A percentile compares a stretch with the other conserved stretches of the same genome.
phyloP scores from a whole-genome alignment of 352 stramenopile genomes.

The Globisporangium camurandrum region DNA sequence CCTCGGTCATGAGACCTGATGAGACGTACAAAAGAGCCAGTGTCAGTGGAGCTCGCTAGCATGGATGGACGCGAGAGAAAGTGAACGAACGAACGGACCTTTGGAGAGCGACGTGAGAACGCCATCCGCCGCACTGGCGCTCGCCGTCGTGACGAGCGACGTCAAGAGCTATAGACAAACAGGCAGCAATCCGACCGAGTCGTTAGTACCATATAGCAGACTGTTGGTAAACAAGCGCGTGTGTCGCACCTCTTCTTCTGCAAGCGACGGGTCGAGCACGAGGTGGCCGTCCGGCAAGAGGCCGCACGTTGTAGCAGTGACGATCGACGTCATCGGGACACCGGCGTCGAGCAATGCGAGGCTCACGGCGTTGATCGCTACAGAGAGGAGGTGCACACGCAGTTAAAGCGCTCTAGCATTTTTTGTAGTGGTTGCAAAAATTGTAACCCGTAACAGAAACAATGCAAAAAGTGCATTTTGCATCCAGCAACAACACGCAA shows the following conservation, averaged over 20 bases:
- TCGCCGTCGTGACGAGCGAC: conserved; percentile 58
- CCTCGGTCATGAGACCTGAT: conserved; percentile 57
- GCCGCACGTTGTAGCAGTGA: conserved; percentile 63
- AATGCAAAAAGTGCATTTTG: no score
- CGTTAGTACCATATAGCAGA: no score
- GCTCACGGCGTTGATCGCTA: conserved; percentile 73
- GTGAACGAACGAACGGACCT: conserved; percentile 17
- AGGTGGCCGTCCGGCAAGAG: conserved; percentile 56
- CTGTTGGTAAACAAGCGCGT: not conserved
- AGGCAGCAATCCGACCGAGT: no score
- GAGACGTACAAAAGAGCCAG: not conserved
- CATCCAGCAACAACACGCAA: no score
- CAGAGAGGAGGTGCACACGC: conserved; percentile 48
- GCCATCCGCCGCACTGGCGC: conserved; percentile 53
- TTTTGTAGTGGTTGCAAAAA: no score
- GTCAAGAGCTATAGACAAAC: conserved; percentile 29
- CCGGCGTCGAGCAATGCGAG: conserved; percentile 74
- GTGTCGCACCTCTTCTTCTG: conserved; percentile 69
- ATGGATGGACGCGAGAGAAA: not conserved
- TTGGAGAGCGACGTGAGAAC: conserved; percentile 73
- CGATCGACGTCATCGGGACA: conserved; percentile 64
- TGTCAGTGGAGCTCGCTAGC: no score
- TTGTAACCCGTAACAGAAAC: no score
- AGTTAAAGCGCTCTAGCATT: conserved; percentile 39
- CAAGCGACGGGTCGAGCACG: conserved; percentile 55